phyloP scores from a whole-genome alignment of 1,139 yeast species.

The Kodamaea derodonti region DNA sequence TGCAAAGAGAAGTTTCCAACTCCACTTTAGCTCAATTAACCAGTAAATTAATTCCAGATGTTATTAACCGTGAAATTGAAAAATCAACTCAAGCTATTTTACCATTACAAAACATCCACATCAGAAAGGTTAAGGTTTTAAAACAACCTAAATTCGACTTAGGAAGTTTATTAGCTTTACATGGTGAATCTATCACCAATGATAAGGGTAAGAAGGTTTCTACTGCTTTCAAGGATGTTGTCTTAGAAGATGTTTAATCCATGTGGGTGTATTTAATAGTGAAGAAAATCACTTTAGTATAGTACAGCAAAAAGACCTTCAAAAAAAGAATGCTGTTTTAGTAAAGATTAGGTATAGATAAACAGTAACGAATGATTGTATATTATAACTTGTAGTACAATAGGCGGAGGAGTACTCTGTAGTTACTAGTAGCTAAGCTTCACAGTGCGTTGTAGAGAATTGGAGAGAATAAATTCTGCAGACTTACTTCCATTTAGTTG shows the following conservation, averaged over 20 bases:
- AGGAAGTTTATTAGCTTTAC: conserved; percentile 49
- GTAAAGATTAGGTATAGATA: no score
- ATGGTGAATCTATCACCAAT: conserved; percentile 49
- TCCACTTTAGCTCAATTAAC: conserved; percentile 49
- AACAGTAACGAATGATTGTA: no score
- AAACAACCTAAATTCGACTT: conserved; percentile 53
- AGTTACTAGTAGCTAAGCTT: no score
- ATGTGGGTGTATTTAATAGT: not conserved
- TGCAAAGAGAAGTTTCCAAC: conserved; percentile 52
- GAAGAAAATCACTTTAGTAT: no score
- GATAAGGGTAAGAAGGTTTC: conserved; percentile 52
- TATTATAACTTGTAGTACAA: no score
- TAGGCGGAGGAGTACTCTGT: no score
- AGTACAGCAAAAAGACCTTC: no score
- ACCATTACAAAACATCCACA: conserved; percentile 52
- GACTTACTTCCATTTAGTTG: no score
- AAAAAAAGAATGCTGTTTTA: no score
- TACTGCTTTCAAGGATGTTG: conserved; percentile 50
- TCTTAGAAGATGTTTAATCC: conserved; percentile 34
- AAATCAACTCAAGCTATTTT: conserved; percentile 49
- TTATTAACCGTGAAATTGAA: conserved; percentile 52
- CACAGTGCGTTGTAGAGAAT: no score
- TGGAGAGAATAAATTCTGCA: no score
- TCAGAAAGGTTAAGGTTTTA: conserved; percentile 51
- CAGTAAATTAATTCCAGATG: conserved; percentile 51